A percentile compares a stretch with the other conserved stretches of the same genome.
phyloP scores from a whole-genome alignment of 148 eudicot genomes.

The Rhododendron molle region DNA sequence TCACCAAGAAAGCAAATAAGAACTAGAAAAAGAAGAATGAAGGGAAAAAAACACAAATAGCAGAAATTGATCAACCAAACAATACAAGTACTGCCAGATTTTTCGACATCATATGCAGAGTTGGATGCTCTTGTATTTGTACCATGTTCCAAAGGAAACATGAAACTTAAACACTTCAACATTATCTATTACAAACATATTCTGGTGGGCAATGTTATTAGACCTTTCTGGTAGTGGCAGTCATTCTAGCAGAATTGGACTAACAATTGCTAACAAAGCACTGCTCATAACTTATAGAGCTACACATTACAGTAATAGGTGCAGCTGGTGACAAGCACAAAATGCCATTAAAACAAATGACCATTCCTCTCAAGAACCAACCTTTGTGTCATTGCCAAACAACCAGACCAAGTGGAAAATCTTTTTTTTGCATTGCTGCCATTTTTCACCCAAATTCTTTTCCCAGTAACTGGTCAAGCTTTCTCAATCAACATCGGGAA shows the following conservation, averaged over 20 bases:
- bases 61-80: neutral
- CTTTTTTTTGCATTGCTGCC: neutral
- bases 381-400: neutral
- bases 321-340: neutral
- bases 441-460: neutral
- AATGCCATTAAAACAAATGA: neutral
- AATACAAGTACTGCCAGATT: neutral
- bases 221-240: neutral
- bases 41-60: neutral
- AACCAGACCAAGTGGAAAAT: neutral
- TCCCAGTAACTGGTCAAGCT: neutral
- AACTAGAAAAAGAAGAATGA: neutral
- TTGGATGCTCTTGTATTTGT: neutral
- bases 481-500: neutral
- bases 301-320: neutral
- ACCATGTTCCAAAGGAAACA: neutral
- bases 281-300: neutral
- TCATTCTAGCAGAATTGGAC: neutral
- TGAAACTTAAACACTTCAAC: neutral
- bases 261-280: neutral
- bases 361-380: neutral
- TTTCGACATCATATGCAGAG: neutral
- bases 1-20: neutral
- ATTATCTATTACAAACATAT: neutral
- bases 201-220: neutral